Conservation (phyloP, 2,329 filamentous ascomycete species). For the Penicillium janthinellum region DNA sequence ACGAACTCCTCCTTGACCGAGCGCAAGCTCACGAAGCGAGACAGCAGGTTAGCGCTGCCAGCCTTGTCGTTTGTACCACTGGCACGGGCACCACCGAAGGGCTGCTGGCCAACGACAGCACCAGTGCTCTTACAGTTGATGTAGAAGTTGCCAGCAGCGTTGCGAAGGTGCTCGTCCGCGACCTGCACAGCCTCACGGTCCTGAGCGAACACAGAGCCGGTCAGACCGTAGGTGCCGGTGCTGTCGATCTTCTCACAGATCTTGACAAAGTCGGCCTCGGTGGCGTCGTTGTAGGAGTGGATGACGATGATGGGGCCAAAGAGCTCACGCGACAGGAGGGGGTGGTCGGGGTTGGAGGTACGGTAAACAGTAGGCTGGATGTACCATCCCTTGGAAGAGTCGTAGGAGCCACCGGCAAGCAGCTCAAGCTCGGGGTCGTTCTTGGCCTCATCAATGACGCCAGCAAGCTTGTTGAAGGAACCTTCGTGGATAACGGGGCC, state of each 20-base stretch:
- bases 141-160: slow-evolving; percentile 47
- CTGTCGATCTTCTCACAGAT: slow-evolving; percentile 56
- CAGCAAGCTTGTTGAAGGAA: slow-evolving; percentile 77
- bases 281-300: slow-evolving; percentile 75
- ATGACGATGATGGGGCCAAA: slow-evolving; percentile 77
- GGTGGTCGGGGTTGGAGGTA: slow-evolving; percentile 72
- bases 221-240: slow-evolving; percentile 46
- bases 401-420: slow-evolving; percentile 74
- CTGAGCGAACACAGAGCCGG: slow-evolving; percentile 47
- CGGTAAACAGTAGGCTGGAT: slow-evolving; percentile 81
- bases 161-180: slow-evolving; percentile 41
- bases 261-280: slow-evolving; percentile 58
- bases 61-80: slow-evolving; percentile 76
- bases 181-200: slow-evolving; percentile 40
- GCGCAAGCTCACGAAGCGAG: slow-evolving; percentile 66
- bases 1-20: slow-evolving; percentile 76
- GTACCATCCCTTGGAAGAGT: slow-evolving; percentile 77
- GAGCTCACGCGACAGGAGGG: slow-evolving; percentile 74
- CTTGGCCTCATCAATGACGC: slow-evolving; percentile 79
- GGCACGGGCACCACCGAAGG: slow-evolving; percentile 68
- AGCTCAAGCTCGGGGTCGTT: slow-evolving; percentile 71
- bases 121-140: slow-evolving; percentile 60
- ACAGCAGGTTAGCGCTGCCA: slow-evolving; percentile 64
- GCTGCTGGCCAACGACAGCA: slow-evolving; percentile 72
- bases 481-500: slow-evolving; percentile 82